A percentile compares a stretch with the other conserved stretches of the same genome.
These are phyloP conservation scores for Pseudognaphalium luteoalbum DNA, from an alignment of 129 eudicot species.

Conservation along the genomic window DNA sequence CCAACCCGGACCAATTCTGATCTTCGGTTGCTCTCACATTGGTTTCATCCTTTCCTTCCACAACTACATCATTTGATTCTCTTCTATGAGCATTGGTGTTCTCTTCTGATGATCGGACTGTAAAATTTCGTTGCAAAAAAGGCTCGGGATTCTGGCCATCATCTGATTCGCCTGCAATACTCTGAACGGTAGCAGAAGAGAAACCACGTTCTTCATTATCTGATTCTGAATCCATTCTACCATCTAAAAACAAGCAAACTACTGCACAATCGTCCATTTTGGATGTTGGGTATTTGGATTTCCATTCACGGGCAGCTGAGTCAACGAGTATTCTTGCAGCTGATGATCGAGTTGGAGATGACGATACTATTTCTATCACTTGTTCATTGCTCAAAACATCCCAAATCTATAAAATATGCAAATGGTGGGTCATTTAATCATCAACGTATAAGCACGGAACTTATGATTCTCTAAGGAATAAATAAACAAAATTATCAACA, in stretches of 20 bases:
- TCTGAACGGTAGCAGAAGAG: slow-evolving; percentile 82
- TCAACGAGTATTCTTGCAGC: slow-evolving; percentile 84
- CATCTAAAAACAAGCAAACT: slow-evolving; percentile 85
- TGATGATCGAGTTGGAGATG: slow-evolving; percentile 76
- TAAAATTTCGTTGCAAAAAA: slow-evolving; percentile 59
- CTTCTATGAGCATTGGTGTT: slow-evolving; percentile 34
- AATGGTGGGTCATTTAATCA: neutral
- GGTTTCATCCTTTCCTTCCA: slow-evolving; percentile 46
- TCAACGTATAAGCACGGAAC: neutral
- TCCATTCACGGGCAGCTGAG: slow-evolving; percentile 94
- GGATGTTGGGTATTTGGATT: slow-evolving; percentile 82
- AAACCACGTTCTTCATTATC: slow-evolving; percentile 81
- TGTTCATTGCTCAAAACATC: slow-evolving; percentile 91
- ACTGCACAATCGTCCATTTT: slow-evolving; percentile 98
- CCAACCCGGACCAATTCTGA: slow-evolving; percentile 93
- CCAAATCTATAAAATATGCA: slow-evolving; percentile 63
- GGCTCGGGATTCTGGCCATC: slow-evolving; percentile 83
- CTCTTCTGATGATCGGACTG: slow-evolving; percentile 78
- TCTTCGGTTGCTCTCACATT: slow-evolving; percentile 39
- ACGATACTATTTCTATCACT: slow-evolving; percentile 79
- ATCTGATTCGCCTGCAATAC: slow-evolving; percentile 77
- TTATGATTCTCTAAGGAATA: neutral
- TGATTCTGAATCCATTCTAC: slow-evolving; percentile 86
- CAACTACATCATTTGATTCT: slow-evolving; percentile 29
- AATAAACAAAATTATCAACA: neutral